These are phyloP conservation scores for Fusarium poae DNA, from an alignment of 2,329 filamentous ascomycete species.

Conservation along the genomic window DNA sequence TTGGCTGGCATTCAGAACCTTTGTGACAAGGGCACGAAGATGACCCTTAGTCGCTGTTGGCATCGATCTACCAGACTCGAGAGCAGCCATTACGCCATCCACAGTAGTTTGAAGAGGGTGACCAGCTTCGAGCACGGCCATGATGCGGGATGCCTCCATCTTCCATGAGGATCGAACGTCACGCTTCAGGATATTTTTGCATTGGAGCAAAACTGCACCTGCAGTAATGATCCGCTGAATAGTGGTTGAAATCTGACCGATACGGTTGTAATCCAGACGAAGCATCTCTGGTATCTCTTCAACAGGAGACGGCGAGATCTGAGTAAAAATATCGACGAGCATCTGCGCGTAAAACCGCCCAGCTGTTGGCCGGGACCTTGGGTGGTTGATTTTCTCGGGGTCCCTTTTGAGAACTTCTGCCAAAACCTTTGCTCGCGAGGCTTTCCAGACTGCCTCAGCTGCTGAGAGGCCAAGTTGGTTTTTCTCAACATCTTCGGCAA, in stretches of 20 bases:
- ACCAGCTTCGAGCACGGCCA: conserved; percentile 73
- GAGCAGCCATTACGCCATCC: conserved; percentile 72
- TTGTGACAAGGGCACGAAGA: conserved; percentile 68
- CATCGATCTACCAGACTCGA: conserved; percentile 74
- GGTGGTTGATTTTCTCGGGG: conserved; percentile 73
- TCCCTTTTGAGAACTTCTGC: conserved; percentile 77
- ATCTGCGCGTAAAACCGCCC: conserved; percentile 82
- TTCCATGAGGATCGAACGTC: conserved; percentile 85
- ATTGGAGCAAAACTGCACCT: conserved; percentile 80
- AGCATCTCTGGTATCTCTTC: conserved; percentile 79
- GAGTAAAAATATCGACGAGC: conserved; percentile 80
- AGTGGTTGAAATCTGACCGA: conserved; percentile 58
- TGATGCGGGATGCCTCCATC: conserved; percentile 77
- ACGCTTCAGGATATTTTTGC: conserved; percentile 85
- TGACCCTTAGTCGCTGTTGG: conserved; percentile 71
- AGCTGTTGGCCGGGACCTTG: conserved; percentile 72
- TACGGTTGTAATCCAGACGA: conserved; percentile 74
- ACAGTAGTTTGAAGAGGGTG: conserved; percentile 66
- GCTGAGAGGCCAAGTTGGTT: conserved; percentile 66
- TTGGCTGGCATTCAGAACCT: conserved; percentile 65
- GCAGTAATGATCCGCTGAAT: conserved; percentile 74
- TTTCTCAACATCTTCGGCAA: conserved; percentile 73
- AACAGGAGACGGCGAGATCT: conserved; percentile 66
- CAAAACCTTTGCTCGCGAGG: conserved; percentile 72
- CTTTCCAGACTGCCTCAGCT: conserved; percentile 75